Evolutionary conservation across 371 early-diverging fungal species (phyloP), one percentile per base, ranked within the genome.

Genomic region (Rhizopus stolonifer): DNA sequence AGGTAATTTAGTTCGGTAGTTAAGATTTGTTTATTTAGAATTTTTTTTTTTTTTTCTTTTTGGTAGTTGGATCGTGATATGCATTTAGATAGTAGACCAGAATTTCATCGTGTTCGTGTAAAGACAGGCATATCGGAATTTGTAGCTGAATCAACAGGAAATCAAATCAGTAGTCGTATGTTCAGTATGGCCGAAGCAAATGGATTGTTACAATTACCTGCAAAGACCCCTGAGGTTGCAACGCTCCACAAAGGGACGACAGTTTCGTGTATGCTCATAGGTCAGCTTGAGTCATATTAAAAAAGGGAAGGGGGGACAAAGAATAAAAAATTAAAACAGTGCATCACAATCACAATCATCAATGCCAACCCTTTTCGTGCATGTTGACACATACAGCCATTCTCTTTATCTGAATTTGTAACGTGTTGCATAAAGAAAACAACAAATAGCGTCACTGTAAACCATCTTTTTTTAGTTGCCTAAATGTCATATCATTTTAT

Each of bases 81-180:
- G 22, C 52, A 36, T 0, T 71, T 93, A 49, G 96, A 95, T 67
- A 61, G 79, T 14, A 73, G 95, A 14, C 96, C 95, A 14, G 96
- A 96, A 71, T 96, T 86, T 59, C 84, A 89, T 43, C 84, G 95
- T 9, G 88, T 84, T 0, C 65, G 71, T 13, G 76, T 87, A 14
- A 64, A 56, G 6, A 46, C 65, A 32, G 33, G 21, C 11, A 15
- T 10, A 19, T 61, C 25, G 43, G 47, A 36, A 6, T 72, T 85
- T n/a, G 46, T 77, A 7, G 93, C 84, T 11, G 61, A 67, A 36
- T 85, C 87, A 0, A 91, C 90, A 0, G 91, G 87, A 19, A 65
- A 74, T 0, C 94, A 94, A 70, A 83, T 82, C 62, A 91, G 90
- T 51, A 89, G 89, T 51, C 77, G 94, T 2, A 78, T 95, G 74